Base-by-base conservation (phyloP, 352 stramenopile species). In the Pythium aquatile region DNA sequence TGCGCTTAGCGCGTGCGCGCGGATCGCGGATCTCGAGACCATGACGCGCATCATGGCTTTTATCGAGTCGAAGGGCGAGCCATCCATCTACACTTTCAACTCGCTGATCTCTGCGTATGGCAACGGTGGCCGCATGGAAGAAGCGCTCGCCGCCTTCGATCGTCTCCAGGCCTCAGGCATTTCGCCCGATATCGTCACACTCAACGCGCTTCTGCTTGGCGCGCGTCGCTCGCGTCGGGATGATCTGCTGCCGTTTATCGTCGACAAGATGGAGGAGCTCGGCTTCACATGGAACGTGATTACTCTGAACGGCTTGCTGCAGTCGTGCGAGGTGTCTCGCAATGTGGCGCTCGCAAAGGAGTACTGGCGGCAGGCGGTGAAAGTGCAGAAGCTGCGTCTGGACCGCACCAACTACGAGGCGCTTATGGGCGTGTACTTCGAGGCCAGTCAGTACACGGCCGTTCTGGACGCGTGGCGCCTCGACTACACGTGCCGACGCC, bases 51-150 rank as follows among this genome's bases (percentile, higher is more conserved):
- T 92, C 30, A 89, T 85, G 59, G 76, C 81, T 52, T 71, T 91
- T 13, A 65, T 92, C 9, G 75, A 92, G 63, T 60, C 57, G 9
- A 69, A 93, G 56, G 71, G 76, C 28, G 79, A 71, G 16, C 80
- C 77, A 17, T 88, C 80, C 26, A 76, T 84, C n/a, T 90, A 88
- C 67, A 88, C 80, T 14, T 93, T 79, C 73, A 94, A 94, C 65
- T 85, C 81, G 53, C 87, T 94, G 75, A 91, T 96, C 64, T 87
- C 82, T 8, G 83, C 87, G n/a, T 91, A 79, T 64, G 83, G 79
- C 40, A 92, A 93, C 61, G 65, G 77, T 52, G 58, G 72, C 48
- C 74, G 79, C 32, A 76, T 91, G 69, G 79, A 92, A 29, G 73
- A 88, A 40, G 84, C 82, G 58, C 63, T 94, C 35, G 55, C 72